Evolutionary conservation across 345 rosid genomes (phyloP), one percentile per base, ranked within the genome.

Genomic region (Geranium brycei): DNA sequence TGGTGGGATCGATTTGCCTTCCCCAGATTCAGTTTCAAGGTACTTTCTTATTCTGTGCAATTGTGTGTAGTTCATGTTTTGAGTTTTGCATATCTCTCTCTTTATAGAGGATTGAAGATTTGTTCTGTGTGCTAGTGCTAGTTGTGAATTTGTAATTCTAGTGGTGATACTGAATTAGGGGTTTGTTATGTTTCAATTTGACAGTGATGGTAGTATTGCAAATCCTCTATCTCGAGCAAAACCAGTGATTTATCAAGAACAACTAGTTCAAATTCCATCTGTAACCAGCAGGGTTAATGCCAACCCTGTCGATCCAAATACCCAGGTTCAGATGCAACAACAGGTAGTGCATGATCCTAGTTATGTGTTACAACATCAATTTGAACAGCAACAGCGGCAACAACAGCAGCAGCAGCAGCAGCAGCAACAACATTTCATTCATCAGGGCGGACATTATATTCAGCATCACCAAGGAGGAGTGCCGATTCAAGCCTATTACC

Each of bases 21-120:
- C 98, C 32, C 96, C 98, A 56, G 91, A 89, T 79, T 89, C 97
- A 53, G 85, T 85, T 73, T 83, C 92, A n/a, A 89, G 98, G 98
- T 93, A 78, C 66, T 70, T 67, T 31, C 7, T 10, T 58, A 7
- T n/a, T 57, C 61, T 62, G 6, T 17, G 16, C 31, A 41, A 31
- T 51, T 67, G 28, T n/a, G 30, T n/a, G 30, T 35, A 23, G 32
- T 56, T 19, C 23, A 32, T 58, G 57, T 17, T 28, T 51, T 28
- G 31, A 10, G 8, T 31, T 59, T 19, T 19, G 12, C 15, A 59
- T 19, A 19, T 59, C 60, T 60, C 28, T 59, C 60, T 60, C 28
- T 4, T 30, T 60, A 0, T 19, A 19, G 19, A 28, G 17, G 40
- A 17, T 30, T 60, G 8, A 1, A 3, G 40, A 66, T 17, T 30